phyloP scores from a whole-genome alignment of 805 yeast genomes.

The Barnettozyma sp. region DNA sequence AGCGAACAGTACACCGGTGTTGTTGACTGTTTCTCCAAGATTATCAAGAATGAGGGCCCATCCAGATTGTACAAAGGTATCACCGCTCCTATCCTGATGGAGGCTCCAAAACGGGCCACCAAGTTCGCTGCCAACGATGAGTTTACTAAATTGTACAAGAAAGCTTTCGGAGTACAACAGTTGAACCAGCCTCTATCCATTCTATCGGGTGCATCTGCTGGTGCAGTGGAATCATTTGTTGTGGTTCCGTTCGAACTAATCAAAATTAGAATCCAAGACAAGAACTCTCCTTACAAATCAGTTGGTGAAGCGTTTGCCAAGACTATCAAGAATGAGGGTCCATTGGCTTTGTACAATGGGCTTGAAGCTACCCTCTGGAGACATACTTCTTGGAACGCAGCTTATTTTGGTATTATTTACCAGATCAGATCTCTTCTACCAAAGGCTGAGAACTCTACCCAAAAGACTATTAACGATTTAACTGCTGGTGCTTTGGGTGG shows the following conservation, averaged over 20 bases:
- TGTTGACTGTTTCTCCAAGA: slow-evolving; percentile 75
- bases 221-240: slow-evolving; percentile 93
- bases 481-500: slow-evolving; percentile 96
- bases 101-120: slow-evolving; percentile 98
- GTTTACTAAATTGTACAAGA: slow-evolving; percentile 81
- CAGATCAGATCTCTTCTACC: slow-evolving; percentile 80
- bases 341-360: slow-evolving; percentile 84
- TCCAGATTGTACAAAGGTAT: slow-evolving; percentile 87
- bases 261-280: slow-evolving; percentile 92
- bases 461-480: slow-evolving; percentile 80
- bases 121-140: slow-evolving; percentile 98
- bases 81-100: slow-evolving; percentile 95
- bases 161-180: slow-evolving; percentile 56
- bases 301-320: slow-evolving; percentile 75
- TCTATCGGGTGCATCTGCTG: slow-evolving; percentile 96
- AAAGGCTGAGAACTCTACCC: slow-evolving; percentile 58
- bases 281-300: slow-evolving; percentile 70
- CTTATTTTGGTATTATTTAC: slow-evolving; percentile 92
- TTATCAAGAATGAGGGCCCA: slow-evolving; percentile 80
- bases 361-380: slow-evolving; percentile 97
- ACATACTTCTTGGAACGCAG: slow-evolving; percentile 95
- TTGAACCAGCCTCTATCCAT: slow-evolving; percentile 81
- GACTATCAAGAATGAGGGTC: slow-evolving; percentile 70
- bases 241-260: slow-evolving; percentile 97
- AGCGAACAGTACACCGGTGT: slow-evolving; percentile 60